These are phyloP conservation scores for Plenodomus tracheiphilus DNA, from an alignment of 2,329 filamentous ascomycete genomes.

Conservation along the genomic window DNA sequence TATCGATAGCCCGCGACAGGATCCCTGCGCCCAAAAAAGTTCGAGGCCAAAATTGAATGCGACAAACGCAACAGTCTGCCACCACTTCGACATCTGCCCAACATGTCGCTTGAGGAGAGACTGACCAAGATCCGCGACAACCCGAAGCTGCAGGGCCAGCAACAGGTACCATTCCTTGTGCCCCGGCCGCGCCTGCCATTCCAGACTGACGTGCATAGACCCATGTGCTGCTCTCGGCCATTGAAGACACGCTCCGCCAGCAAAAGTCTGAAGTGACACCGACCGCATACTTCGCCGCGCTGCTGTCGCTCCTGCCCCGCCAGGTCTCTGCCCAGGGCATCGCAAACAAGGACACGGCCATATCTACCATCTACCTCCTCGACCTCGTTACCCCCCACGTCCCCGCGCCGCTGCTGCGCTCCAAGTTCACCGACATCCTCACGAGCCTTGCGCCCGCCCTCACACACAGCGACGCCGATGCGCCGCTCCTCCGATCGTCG, in stretches of 20 bases:
- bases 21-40: conserved; percentile 20
- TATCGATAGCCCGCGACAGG: conserved; percentile 18
- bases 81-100: conserved; percentile 22
- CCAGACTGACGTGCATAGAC: conserved; percentile 60
- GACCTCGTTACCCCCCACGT: conserved; percentile 86
- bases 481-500: conserved; percentile 80
- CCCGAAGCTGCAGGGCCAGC: conserved; percentile 92
- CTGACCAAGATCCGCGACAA: conserved; percentile 92
- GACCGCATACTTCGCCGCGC: conserved; percentile 94
- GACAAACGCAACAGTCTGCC: conserved; percentile 9
- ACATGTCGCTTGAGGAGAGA: conserved; percentile 77
- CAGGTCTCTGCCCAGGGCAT: conserved; percentile 67
- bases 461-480: conserved; percentile 78
- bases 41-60: conserved; percentile 13
- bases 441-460: conserved; percentile 82
- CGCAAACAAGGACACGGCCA: conserved; percentile 79
- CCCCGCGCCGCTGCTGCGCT: conserved; percentile 82
- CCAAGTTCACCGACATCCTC: conserved; percentile 94
- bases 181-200: neutral
- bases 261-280: conserved; percentile 82
- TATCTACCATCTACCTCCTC: conserved; percentile 91
- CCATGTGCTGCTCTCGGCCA: conserved; percentile 81
- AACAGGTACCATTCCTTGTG: conserved; percentile 67
- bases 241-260: conserved; percentile 89
- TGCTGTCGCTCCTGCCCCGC: conserved; percentile 83